These are phyloP conservation scores for Botrytis deweyae DNA, from an alignment of 2,329 filamentous ascomycete genomes.

Conservation along the genomic window DNA sequence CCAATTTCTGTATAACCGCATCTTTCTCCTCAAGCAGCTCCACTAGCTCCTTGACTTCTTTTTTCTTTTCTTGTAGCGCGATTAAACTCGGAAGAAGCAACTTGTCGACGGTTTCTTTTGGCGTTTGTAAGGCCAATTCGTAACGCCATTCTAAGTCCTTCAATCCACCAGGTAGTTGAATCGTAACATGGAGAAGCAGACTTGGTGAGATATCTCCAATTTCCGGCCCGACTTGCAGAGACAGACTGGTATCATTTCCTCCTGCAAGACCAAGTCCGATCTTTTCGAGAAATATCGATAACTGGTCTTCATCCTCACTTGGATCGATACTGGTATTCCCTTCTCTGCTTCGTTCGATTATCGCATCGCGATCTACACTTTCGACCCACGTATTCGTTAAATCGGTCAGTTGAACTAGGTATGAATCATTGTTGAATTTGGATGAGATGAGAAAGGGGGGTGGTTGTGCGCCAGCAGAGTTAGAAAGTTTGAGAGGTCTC, in stretches of 20 bases:
- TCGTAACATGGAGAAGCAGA: slow-evolving; percentile 51
- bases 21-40: slow-evolving; percentile 52
- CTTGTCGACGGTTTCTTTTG: slow-evolving; percentile 44
- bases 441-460: slow-evolving; percentile 65
- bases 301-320: slow-evolving; percentile 61
- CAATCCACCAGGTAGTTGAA: slow-evolving; percentile 61
- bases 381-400: slow-evolving; percentile 73
- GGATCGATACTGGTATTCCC: slow-evolving; percentile 73
- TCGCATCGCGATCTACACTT: slow-evolving; percentile 57
- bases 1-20: slow-evolving; percentile 52
- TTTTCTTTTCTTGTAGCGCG: slow-evolving; percentile 43
- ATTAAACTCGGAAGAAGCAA: slow-evolving; percentile 50
- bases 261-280: slow-evolving; percentile 51
- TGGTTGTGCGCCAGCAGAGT: slow-evolving; percentile 39
- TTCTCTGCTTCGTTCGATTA: slow-evolving; percentile 60
- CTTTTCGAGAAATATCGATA: slow-evolving; percentile 64
- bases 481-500: slow-evolving; percentile 30
- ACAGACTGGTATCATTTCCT: slow-evolving; percentile 46
- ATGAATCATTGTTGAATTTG: slow-evolving; percentile 54
- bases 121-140: slow-evolving; percentile 46
- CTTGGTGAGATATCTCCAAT: slow-evolving; percentile 27
- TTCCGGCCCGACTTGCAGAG: slow-evolving; percentile 42
- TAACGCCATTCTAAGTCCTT: slow-evolving; percentile 65
- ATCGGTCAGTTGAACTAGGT: slow-evolving; percentile 68
- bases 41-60: slow-evolving; percentile 47